Conservation (phyloP, 1,284 basidiomycete species). For the Marasmius fiardii region DNA sequence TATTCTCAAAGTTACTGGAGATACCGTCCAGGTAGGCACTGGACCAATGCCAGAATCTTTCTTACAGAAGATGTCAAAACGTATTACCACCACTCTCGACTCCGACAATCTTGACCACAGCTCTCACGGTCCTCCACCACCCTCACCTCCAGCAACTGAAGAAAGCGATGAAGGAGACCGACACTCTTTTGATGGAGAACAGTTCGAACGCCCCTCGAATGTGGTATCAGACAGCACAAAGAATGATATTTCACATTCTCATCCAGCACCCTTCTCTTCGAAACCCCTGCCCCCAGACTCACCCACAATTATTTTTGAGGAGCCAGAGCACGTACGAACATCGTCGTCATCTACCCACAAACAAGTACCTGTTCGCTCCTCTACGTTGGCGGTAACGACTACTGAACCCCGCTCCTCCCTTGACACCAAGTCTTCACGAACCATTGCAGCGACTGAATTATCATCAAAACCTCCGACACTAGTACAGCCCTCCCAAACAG, state of each 20-base stretch:
- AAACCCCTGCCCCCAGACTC: slow-evolving; percentile 16
- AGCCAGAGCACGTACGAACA: slow-evolving; percentile 31
- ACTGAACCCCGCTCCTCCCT: slow-evolving; percentile 20
- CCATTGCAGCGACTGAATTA: slow-evolving; percentile 11
- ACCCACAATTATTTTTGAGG: slow-evolving; percentile 28
- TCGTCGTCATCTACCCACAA: slow-evolving; percentile 22
- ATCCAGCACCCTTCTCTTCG: background rate
- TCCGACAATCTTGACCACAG: slow-evolving; percentile 18
- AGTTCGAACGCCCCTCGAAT: background rate
- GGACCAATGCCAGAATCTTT: slow-evolving; percentile 35
- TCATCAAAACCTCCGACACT: slow-evolving; percentile 15
- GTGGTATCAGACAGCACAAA: background rate
- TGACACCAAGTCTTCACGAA: slow-evolving; percentile 19
- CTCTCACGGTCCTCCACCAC: slow-evolving; percentile 55
- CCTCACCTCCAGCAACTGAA: slow-evolving; percentile 63
- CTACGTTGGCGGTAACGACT: background rate
- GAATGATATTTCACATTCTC: background rate
- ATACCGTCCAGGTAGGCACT: slow-evolving; percentile 39
- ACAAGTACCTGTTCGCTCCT: slow-evolving; percentile 17
- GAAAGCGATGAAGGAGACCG: slow-evolving; percentile 34
- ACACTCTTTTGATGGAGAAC: slow-evolving; percentile 9
- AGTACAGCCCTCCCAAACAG: slow-evolving; percentile 39
- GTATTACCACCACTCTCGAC: slow-evolving; percentile 30
- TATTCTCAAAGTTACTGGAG: slow-evolving; percentile 48
- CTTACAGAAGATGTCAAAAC: slow-evolving; percentile 32